Conservation (phyloP, 1,139 yeast genomes). For the Saccharomyces hybrid region DNA sequence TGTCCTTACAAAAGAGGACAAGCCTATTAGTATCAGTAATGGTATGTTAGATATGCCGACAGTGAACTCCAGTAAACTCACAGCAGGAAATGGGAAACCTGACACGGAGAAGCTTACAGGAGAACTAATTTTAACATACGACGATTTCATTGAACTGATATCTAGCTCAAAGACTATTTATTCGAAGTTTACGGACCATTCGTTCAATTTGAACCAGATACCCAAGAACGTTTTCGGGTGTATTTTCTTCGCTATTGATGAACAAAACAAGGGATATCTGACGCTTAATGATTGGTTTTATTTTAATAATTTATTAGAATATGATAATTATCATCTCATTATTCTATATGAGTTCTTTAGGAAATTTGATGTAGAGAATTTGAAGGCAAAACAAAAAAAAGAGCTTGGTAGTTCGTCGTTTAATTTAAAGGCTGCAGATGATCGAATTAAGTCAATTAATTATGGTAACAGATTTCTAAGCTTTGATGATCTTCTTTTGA, state of each 20-base stretch:
- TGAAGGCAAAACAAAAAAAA: slow-evolving; percentile 2
- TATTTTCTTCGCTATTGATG: slow-evolving; percentile 59
- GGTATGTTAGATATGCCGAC: not conserved
- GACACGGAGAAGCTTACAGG: slow-evolving; percentile 10
- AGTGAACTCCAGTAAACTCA: not conserved
- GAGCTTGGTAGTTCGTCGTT: not conserved
- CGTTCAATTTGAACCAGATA: slow-evolving; percentile 30
- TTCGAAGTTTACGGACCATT: slow-evolving; percentile 31
- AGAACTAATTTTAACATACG: slow-evolving; percentile 31
- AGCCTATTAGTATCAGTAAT: slow-evolving; percentile 8
- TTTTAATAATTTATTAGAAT: slow-evolving; percentile 48
- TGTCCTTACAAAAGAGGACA: slow-evolving; percentile 9
- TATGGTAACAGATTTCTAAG: slow-evolving; percentile 36
- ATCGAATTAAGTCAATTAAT: slow-evolving; percentile 32
- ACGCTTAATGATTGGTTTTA: slow-evolving; percentile 52
- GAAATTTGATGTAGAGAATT: slow-evolving; percentile 32
- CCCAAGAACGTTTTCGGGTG: slow-evolving; percentile 38
- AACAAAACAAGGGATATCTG: slow-evolving; percentile 53
- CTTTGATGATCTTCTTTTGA: slow-evolving; percentile 33
- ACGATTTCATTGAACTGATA: slow-evolving; percentile 32
- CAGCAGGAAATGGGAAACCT: not conserved
- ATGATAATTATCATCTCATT: slow-evolving; percentile 52
- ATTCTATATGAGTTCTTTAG: slow-evolving; percentile 45
- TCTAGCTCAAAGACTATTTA: slow-evolving; percentile 31
- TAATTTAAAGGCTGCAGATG: slow-evolving; percentile 28